Percentiles rank a stretch among this genome's conserved stretches.
phyloP scores from a whole-genome alignment of 129 eudicot genomes.

The Glebionis coronaria region DNA sequence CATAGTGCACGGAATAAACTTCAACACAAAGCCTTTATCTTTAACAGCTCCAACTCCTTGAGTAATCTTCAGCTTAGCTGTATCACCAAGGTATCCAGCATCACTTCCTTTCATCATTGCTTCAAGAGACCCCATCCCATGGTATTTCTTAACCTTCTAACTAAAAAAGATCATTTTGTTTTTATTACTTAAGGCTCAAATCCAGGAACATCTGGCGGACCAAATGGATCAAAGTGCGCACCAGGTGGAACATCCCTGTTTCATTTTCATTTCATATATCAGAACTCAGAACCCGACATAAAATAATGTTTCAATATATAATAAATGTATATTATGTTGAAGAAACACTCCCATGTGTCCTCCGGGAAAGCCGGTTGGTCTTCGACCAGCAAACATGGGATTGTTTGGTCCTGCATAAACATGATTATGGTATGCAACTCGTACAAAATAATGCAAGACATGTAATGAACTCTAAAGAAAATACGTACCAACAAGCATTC shows the following conservation, averaged over 20 bases:
- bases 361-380: constrained; percentile 33
- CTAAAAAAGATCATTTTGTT: too few species aligned
- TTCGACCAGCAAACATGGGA: constrained; percentile 43
- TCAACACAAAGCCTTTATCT: constrained; percentile 82
- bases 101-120: constrained; percentile 90
- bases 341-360: constrained; percentile 47
- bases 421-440: neutral
- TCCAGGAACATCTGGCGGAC: too few species aligned
- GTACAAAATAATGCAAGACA: neutral
- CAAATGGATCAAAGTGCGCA: too few species aligned
- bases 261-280: constrained; percentile 12
- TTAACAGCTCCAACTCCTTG: constrained; percentile 92
- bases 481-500: too few species aligned
- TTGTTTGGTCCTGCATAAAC: constrained; percentile 59
- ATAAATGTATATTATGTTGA: neutral
- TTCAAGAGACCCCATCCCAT: too few species aligned
- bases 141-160: constrained; percentile 62
- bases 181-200: too few species aligned
- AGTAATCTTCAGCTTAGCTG: constrained; percentile 62
- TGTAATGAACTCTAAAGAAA: constrained; percentile 42
- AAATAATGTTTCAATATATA: neutral
- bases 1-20: constrained; percentile 77
- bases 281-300: neutral
- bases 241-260: too few species aligned
- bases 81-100: constrained; percentile 70